Evolutionary conservation across 2,329 filamentous ascomycete genomes (phyloP).

Genomic region (Thermomyces lanuginosus): DNA sequence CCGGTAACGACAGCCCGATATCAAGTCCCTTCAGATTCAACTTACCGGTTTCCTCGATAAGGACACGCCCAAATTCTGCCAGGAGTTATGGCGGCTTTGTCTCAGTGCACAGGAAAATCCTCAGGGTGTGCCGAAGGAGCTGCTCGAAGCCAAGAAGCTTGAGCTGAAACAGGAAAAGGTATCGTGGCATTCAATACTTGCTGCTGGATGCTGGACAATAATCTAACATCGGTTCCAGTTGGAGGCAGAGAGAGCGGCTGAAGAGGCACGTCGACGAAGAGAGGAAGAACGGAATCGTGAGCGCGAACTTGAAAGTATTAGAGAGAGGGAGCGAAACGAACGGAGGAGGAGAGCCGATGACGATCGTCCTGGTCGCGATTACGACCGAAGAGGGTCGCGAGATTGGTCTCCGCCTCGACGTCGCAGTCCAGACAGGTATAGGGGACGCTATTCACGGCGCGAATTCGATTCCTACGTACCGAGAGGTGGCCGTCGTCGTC

Average conservation of each 20-base stretch:
- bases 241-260: conserved; percentile 65
- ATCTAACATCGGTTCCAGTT: conserved; percentile 36
- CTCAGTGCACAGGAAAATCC: conserved; percentile 77
- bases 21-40: conserved; percentile 87
- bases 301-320: conserved; percentile 49
- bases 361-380: conserved; percentile 33
- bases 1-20: conserved; percentile 57
- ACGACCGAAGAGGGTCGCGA: conserved; percentile 29
- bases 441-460: conserved; percentile 32
- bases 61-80: conserved; percentile 75
- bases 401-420: conserved; percentile 37
- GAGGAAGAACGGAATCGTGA: conserved; percentile 58
- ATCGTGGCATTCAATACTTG: background rate
- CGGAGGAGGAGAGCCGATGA: conserved; percentile 20
- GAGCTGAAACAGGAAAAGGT: conserved; percentile 95
- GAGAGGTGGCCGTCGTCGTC: conserved; percentile 21
- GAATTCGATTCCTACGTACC: conserved; percentile 44
- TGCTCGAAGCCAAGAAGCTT: conserved; percentile 88
- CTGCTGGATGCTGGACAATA: background rate
- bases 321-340: conserved; percentile 37
- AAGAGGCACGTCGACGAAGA: conserved; percentile 53
- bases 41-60: conserved; percentile 91
- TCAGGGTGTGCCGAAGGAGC: conserved; percentile 82
- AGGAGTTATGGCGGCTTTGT: conserved; percentile 82
- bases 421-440: conserved; percentile 30